Percentiles rank a stretch among this genome's conserved stretches.
Conservation (phyloP, 169 alveolate species). For the Plasmodium adleri region DNA sequence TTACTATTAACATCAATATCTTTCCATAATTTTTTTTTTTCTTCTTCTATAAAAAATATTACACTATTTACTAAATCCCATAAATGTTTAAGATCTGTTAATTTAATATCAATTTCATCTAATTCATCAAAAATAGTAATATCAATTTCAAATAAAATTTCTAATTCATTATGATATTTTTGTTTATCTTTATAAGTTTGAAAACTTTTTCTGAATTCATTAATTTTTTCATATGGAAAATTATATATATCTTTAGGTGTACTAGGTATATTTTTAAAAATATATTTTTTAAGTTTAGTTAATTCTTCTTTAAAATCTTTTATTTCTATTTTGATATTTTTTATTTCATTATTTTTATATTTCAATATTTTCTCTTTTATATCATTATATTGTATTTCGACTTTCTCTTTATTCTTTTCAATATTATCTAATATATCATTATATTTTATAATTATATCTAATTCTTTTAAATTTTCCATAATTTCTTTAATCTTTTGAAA, state of each 20-base stretch:
- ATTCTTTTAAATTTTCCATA: constrained; percentile 50
- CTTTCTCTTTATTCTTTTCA: constrained; percentile 89
- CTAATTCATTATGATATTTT: constrained; percentile 91
- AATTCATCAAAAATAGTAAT: constrained; percentile 92
- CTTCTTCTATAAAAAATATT: constrained; percentile 91
- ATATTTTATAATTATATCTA: constrained; percentile 31
- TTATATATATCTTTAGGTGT: constrained; percentile 76
- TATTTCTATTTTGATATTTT: constrained; percentile 53
- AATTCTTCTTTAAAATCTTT: constrained; percentile 58
- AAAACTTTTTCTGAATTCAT: constrained; percentile 84
- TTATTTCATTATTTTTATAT: constrained; percentile 65
- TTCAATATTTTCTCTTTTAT: constrained; percentile 87
- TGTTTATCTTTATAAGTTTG: constrained; percentile 89
- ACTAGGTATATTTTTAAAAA: constrained; percentile 77
- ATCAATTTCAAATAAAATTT: constrained; percentile 94
- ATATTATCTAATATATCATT: constrained; percentile 78
- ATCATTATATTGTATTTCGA: constrained; percentile 88
- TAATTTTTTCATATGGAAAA: constrained; percentile 86
- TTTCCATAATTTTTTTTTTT: constrained; percentile 95
- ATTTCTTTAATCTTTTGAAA: constrained; percentile 66
- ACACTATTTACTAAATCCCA: constrained; percentile 95
- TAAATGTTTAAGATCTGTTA: constrained; percentile 89
- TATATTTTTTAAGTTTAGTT: constrained; percentile 83
- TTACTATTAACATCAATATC: constrained; percentile 93
- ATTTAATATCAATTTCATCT: constrained; percentile 91